Evolutionary conservation across 1,284 basidiomycete species (phyloP), one percentile per base, ranked within the genome.

Genomic region (Boletus sp.): DNA sequence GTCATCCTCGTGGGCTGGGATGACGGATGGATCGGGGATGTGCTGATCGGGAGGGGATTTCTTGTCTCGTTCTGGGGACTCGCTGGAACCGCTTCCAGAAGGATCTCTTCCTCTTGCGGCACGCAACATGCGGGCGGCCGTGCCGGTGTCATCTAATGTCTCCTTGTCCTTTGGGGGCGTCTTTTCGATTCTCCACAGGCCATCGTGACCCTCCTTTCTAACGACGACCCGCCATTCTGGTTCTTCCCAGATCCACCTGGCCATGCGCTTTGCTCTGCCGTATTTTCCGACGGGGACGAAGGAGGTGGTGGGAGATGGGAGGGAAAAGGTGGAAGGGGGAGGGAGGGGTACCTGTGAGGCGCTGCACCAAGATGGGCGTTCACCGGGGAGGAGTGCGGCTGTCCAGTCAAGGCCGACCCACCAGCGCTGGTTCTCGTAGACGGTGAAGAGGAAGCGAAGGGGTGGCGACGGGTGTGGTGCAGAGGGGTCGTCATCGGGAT

Each of bases 351-450:
- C 77, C 20, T 83, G 81, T 4, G 81, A 70, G 4, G 80, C 72
- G 7, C 85, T 82, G 67, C 85, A 92, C 95, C 95, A 98, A 4
- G 91, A 90, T 0, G 95, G 92, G 1, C 95, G 85, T 71, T 98
- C 95, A 43, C 86, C 85, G 0, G 95, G 95, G 6, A 98, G 81
- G 7, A 98, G 82, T 0, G 95, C 94, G 3, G 92, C 90, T 0
- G 95, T 96, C 92, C 93, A 98, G 75, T 98, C 90, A 43, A 92
- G 80, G 3, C 88, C 89, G 79, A 92, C 82, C 90, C 90, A 92
- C 96, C 95, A 98, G 6, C 95, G 84, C 76, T 98, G 95, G 73
- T 97, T 98, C 74, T 98, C 95, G 70, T 92, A 90, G 33, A 97
- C 76, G 39, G 89, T 92, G 70, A 95, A 95, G 43, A 91, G 79